Evolutionary conservation across 768 basidiomycete genomes (phyloP), one percentile per base, ranked within the genome.

Genomic region (Dentipellis sp.): DNA sequence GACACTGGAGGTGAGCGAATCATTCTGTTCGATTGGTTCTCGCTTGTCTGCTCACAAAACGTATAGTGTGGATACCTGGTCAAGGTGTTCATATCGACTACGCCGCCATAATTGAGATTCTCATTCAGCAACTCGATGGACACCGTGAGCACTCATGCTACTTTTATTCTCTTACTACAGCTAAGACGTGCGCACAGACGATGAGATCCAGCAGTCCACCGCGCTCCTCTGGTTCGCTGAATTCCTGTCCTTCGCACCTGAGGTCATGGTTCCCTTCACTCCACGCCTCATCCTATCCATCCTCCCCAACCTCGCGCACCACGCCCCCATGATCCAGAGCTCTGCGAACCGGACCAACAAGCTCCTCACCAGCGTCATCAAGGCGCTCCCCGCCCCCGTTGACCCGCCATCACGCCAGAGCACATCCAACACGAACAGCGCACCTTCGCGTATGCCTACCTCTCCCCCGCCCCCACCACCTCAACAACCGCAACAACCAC

Each of bases 51-150:
- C 19, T 50, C 19, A 50, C 48, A 50, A 14, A 42, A 62, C 21
- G 4, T 40, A 46, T 60, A 91, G 88, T 82, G 39, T 97, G 92
- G 92, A 73, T 88, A 23, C 94, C 94, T 16, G 97, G 95, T 3
- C 92, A 97, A 72, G 94, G 93, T 0, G 93, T 98, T 10, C 79
- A 77, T 55, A 85, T 99, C 57, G 89, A 98, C 67, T 93, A 94
- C 66, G 80, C 85, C 14, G 86, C 94, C 2, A 91, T 99, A 52
- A 83, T 97, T 38, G 93, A 97, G 65, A 98, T 95, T 60, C 72
- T 99, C 47, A 84, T 98, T 10, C 80, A 83, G 61, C 93, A 98
- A 64, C 72, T 97, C 35, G 85, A 88, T 55, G 77, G 78, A 39
- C 88, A 91, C 65, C 92, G 93, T 93, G 60, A 48, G 38, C 17